Evolutionary conservation across 2,329 filamentous ascomycete genomes (phyloP).

Genomic region (Trichoderma sp.): DNA sequence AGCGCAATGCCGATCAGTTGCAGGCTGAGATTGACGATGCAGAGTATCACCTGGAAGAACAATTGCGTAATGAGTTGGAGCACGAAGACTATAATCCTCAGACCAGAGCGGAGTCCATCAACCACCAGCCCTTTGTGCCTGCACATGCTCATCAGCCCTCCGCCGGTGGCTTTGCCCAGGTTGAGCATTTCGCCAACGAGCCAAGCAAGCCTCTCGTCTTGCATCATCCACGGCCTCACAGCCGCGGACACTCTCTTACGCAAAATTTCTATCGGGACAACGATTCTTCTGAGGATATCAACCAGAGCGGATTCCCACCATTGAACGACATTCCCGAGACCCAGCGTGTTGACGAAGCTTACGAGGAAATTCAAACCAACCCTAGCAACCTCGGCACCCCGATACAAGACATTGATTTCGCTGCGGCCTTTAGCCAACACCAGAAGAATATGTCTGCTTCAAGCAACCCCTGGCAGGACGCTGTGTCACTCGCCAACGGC

Average conservation of each 20-base stretch:
- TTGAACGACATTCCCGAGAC: slow-evolving; percentile 43
- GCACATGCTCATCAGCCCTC: slow-evolving; percentile 46
- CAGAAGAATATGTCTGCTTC: slow-evolving; percentile 54
- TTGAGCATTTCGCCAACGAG: slow-evolving; percentile 53
- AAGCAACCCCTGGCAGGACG: slow-evolving; percentile 64
- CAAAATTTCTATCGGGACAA: slow-evolving; percentile 63
- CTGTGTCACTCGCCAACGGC: slow-evolving; percentile 39
- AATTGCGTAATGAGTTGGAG: slow-evolving; percentile 74
- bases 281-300: slow-evolving; percentile 43
- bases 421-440: slow-evolving; percentile 46
- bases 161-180: slow-evolving; percentile 48
- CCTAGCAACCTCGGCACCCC: slow-evolving; percentile 70
- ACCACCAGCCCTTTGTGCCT: slow-evolving; percentile 28
- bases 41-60: slow-evolving; percentile 80
- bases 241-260: slow-evolving; percentile 67
- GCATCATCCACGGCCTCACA: slow-evolving; percentile 73
- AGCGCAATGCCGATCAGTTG: slow-evolving; percentile 63
- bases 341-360: slow-evolving; percentile 51
- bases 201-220: slow-evolving; percentile 56
- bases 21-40: slow-evolving; percentile 84
- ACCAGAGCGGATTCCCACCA: slow-evolving; percentile 39
- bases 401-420: slow-evolving; percentile 47
- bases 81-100: slow-evolving; percentile 74
- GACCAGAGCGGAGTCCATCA: slow-evolving; percentile 36
- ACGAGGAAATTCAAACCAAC: slow-evolving; percentile 72